Base-by-base conservation (phyloP, 306 rosid genomes). In the Quercus rubra region DNA sequence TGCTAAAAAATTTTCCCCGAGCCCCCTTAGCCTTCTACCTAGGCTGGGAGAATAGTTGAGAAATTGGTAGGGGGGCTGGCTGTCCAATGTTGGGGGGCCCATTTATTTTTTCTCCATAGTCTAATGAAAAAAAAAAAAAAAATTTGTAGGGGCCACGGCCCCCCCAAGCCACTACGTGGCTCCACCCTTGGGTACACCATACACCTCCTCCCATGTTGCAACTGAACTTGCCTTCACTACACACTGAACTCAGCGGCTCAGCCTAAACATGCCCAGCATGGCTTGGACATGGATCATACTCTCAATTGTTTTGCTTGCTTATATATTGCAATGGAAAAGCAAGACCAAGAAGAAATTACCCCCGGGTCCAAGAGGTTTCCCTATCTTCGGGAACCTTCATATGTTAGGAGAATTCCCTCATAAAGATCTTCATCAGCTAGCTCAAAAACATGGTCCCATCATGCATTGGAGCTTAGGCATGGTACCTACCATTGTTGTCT, bases 291-390 rank as follows among this genome's bases (percentile, higher is more conserved):
- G 77, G 88, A 30, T 76, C 6, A 58, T 83, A 19, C 5, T 81
- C 72, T 59, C 81, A 25, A 27, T 89, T 14, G 28, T 82, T 69
- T 79, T 71, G 70, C 66, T 92, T 31, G 56, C 80, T 76, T 83
- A 2, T 77, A 14, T 89, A 31, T 79, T 56, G 62, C 80, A 82
- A 4, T 51, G 77, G 79, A 71, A 68, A 83, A 75, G 49, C 82
- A 81, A 5, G 4, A 86, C 76, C 20, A 30, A 64, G 20, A 84
- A 70, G n/a, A 84, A 35, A 61, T 74, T 89, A 63, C 93, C 97
- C 55, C 96, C 90, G 2, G 93, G 97, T 80, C 93, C 95, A 0
- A 90, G 12, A 73, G 96, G 97, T n/a, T 77, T 87, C 4, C 96
- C 96, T 0, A 74, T 92, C 66, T 35, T 92, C 25, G 91, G 95